These are phyloP conservation scores for Stenogyne calaminthoides DNA, from an alignment of 305 asterid genomes.

Conservation along the genomic window DNA sequence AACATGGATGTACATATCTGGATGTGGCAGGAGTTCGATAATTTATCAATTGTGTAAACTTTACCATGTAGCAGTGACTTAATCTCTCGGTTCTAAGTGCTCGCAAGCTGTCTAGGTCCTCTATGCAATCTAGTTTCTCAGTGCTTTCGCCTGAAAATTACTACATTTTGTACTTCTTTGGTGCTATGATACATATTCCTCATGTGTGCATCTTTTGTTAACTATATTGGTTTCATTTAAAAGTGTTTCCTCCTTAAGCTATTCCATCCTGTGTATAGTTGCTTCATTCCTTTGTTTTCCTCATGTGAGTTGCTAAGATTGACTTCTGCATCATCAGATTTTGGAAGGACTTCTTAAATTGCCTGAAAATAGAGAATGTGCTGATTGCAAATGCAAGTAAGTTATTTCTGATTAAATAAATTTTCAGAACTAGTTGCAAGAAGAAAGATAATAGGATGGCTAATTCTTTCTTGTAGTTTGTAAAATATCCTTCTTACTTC, in stretches of 20 bases:
- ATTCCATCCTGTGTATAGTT: conserved; percentile 17
- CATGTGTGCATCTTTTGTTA: neutral
- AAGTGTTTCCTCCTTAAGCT: conserved; percentile 12
- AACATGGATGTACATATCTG: conserved; percentile 10
- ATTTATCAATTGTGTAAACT: neutral
- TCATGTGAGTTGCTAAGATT: conserved; percentile 15
- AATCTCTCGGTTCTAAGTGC: conserved; percentile 1
- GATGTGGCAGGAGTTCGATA: neutral
- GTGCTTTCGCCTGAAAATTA: neutral
- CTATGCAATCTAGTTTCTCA: neutral
- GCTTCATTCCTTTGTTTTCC: conserved; percentile 21
- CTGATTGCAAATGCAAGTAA: conserved; percentile 98
- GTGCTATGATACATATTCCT: neutral
- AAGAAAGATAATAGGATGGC: conserved; percentile 19
- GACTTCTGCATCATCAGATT: conserved; percentile 55
- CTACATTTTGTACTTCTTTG: neutral
- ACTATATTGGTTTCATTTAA: neutral
- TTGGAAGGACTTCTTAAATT: conserved; percentile 97
- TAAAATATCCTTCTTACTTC: neutral
- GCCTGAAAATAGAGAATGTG: conserved; percentile 99
- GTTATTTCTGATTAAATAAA: conserved; percentile 36
- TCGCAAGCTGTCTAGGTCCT: neutral
- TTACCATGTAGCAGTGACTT: neutral
- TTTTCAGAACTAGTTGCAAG: conserved; percentile 4
- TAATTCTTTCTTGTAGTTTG: conserved; percentile 5